A percentile compares a stretch with the other conserved stretches of the same genome.
phyloP scores from a whole-genome alignment of 2,329 filamentous ascomycete genomes.

The Trichophyton mentagrophytes region DNA sequence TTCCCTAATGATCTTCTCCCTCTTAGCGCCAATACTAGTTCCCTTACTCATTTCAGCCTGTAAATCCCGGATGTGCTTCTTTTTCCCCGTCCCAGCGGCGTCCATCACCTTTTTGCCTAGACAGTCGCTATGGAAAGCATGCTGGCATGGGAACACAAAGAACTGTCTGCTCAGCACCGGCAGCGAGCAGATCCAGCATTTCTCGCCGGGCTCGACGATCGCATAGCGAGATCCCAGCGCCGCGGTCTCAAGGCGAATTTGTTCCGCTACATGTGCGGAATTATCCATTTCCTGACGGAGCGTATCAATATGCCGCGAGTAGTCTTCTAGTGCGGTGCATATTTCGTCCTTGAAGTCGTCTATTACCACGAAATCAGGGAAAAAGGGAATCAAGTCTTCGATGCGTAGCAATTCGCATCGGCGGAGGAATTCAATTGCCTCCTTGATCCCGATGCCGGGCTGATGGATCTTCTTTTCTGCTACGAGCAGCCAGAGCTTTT shows the following conservation, averaged over 20 bases:
- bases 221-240: slow-evolving; percentile 80
- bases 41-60: slow-evolving; percentile 74
- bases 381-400: slow-evolving; percentile 94
- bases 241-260: slow-evolving; percentile 82
- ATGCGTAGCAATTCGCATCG: slow-evolving; percentile 86
- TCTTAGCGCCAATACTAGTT: slow-evolving; percentile 48
- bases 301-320: slow-evolving; percentile 76
- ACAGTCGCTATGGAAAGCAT: slow-evolving; percentile 94
- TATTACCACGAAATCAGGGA: slow-evolving; percentile 96
- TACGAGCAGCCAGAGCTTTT: slow-evolving; percentile 90
- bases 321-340: slow-evolving; percentile 83
- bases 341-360: slow-evolving; percentile 99
- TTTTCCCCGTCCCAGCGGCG: slow-evolving; percentile 61
- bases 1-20: slow-evolving; percentile 73
- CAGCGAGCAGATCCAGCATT: slow-evolving; percentile 77
- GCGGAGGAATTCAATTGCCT: slow-evolving; percentile 84
- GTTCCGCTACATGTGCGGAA: slow-evolving; percentile 70
- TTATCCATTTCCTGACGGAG: slow-evolving; percentile 95
- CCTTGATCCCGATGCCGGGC: slow-evolving; percentile 74
- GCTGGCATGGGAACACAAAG: slow-evolving; percentile 97
- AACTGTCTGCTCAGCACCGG: slow-evolving; percentile 84
- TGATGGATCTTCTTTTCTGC: slow-evolving; percentile 81
- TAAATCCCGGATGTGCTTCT: slow-evolving; percentile 69
- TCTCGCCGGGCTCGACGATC: slow-evolving; percentile 90
- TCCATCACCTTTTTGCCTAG: slow-evolving; percentile 75